These are phyloP conservation scores for Asclepias syriaca DNA, from an alignment of 257 asterid genomes.

Conservation along the genomic window DNA sequence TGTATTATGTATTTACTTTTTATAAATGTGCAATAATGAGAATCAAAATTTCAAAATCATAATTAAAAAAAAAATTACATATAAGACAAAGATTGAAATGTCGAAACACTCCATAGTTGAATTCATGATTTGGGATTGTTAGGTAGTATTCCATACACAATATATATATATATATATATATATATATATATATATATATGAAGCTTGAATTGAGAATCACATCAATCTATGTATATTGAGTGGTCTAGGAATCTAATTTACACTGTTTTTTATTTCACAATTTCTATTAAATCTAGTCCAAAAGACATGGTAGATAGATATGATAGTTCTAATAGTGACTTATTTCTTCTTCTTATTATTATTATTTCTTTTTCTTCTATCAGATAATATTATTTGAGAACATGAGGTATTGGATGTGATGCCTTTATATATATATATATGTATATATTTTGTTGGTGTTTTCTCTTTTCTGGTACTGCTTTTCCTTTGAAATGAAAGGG, in stretches of 20 bases:
- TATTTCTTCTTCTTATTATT: not conserved
- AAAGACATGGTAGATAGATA: not conserved
- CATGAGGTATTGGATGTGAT: constrained; percentile 7
- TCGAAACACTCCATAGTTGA: not conserved
- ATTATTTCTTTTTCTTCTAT: not conserved
- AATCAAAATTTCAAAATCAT: not conserved
- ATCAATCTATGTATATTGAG: not conserved
- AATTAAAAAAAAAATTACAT: too few species aligned
- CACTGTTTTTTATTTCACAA: not conserved
- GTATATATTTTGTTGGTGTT: not conserved
- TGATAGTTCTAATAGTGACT: constrained; percentile 2
- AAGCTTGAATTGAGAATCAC: constrained; percentile 5
- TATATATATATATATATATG: not conserved
- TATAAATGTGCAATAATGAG: not conserved
- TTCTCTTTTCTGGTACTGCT: not conserved
- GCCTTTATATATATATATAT: not conserved
- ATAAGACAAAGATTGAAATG: too few species aligned
- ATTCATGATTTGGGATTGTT: constrained; percentile 13
- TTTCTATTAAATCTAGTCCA: constrained; percentile 1
- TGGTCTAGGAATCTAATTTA: constrained; percentile 20
- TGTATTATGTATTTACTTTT: too few species aligned
- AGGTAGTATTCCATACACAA: constrained; percentile 16
- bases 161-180: too few species aligned
- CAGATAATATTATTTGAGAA: constrained; percentile 2
- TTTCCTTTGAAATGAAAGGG: constrained; percentile 1